These are phyloP conservation scores for Zanthoxylum bungeanum DNA, from an alignment of 345 rosid genomes.

Conservation along the genomic window DNA sequence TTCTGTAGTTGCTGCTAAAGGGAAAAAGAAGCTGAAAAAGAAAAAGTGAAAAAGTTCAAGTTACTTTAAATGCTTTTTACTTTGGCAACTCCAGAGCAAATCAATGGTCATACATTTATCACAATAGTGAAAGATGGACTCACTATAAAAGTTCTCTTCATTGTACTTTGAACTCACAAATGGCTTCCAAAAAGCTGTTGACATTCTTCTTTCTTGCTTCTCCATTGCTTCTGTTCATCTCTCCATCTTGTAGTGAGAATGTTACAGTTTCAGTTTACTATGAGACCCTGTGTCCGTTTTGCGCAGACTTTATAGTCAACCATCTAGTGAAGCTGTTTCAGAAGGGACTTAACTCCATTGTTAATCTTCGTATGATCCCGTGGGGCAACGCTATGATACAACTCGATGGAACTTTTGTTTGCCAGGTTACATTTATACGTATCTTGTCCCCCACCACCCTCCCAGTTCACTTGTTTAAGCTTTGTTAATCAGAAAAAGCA, in stretches of 20 bases:
- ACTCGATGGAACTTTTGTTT: slow-evolving; percentile 41
- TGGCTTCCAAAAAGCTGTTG: slow-evolving; percentile 14
- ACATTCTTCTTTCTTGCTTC: slow-evolving; percentile 9
- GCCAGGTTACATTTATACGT: slow-evolving; percentile 59
- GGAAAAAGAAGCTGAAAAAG: slow-evolving; percentile 11
- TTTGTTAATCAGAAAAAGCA: background rate
- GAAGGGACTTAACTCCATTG: slow-evolving; percentile 49
- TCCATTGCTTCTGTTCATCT: background rate
- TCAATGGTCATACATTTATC: background rate
- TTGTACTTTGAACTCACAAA: background rate
- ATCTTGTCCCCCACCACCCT: background rate
- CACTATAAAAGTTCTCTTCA: background rate
- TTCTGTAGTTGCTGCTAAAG: background rate
- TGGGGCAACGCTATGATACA: slow-evolving; percentile 70
- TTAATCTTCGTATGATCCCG: slow-evolving; percentile 70
- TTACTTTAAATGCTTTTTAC: background rate
- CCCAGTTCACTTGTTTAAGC: background rate
- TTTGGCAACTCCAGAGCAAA: background rate
- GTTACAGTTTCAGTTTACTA: slow-evolving; percentile 70
- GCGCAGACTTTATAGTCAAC: slow-evolving; percentile 72
- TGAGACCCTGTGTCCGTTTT: slow-evolving; percentile 71
- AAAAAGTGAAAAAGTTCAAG: slow-evolving; percentile 1
- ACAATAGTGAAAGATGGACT: background rate
- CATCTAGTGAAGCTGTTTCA: slow-evolving; percentile 57
- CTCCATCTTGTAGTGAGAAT: slow-evolving; percentile 25